Base-by-base conservation (phyloP, 495 filamentous ascomycete species). In the Baudoinia panamericana region DNA sequence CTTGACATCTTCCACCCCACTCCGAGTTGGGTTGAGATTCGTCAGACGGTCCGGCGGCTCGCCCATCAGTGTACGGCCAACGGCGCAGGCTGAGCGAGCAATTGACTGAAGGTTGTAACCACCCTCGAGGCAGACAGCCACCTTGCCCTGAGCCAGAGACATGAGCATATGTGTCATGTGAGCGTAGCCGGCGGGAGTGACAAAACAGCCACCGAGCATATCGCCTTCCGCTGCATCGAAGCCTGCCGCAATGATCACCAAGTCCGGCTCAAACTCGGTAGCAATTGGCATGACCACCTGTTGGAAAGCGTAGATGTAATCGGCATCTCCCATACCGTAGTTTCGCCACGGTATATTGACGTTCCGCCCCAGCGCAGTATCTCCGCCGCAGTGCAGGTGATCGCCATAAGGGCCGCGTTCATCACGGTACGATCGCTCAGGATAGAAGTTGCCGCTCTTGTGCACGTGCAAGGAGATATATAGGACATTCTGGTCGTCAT, bases 121-220 rank as follows among this genome's bases (percentile, higher is more conserved):
- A 36, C 90, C 90, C 69, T 83, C 90, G 11, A 97, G 65, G 54
- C 87, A 94, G 18, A 93, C 84, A 8, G 82, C 83, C 31, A 96
- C 68, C 56, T 90, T 94, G 26, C 90, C 90, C 30, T 76, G 67
- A 2, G 90, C 87, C n/a, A 99, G 71, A 10, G 80, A 78, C 86
- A 95, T 96, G 13, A 99, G 71, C 87, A 95, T 94, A 54, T 94
- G 83, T 7, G 92, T 95, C 90, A 99, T 96, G 53, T 96, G 88
- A 15, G 85, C 84, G 57, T 96, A 99, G 54, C 92, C 88, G 17
- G 76, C 60, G 0, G 90, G 90, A 0, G 85, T 78, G 4, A 96
- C 88, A 50, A 80, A 85, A 56, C 92, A 99, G 23, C 78, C 84
- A 26, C 90, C 90, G 15, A 99, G 69, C 39, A 82, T 77, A 60